Base-by-base conservation (phyloP, 306 rosid genomes). In the Lathyrus oleraceus region DNA sequence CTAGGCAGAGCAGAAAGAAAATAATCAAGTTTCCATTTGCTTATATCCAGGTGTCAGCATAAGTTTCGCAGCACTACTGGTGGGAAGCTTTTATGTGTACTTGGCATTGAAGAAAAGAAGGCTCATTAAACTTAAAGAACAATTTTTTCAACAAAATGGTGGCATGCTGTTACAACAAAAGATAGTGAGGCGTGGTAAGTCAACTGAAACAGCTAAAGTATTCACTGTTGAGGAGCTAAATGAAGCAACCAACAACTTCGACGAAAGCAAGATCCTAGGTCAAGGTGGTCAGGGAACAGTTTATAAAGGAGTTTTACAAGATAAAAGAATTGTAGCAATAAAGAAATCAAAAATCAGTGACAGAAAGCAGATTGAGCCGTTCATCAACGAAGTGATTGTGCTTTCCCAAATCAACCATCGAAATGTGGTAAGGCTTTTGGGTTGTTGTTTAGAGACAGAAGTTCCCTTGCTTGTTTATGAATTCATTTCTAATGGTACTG, bases 241-340 rank as follows among this genome's bases (percentile, higher is more conserved):
- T 3, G 10, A 48, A 16, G 54, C 54, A 48, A 48, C 54, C 23
- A 48, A 16, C 54, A 48, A 48, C 54, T 48, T 48, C 23, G 54
- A 48, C 11, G 54, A 48, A 48, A 7, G 12, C 10, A 48, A 48
- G 54, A 48, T 48, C 10, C 5, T 16, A 48, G 54, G 54, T 23
- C 54, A 48, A 48, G 54, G 54, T 7, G 54, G 54, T 8, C 54
- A 48, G 54, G 54, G 54, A 16, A 35, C 10, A 35, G 39, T 7
- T 35, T 35, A 35, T 2, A 35, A 35, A 43, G 49, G 49, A 43
- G 16, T 43, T 43, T 43, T 43, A 43, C 49, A 43, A 45, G 51
- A 45, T 45, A 45, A 45, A 45, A 45, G 51, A n/a, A n/a, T n/a
- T 45, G 51, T 45, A 45, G 51, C 51, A 45, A 45, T 45, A 45